Conservation (phyloP, 2,329 filamentous ascomycete species). For the Calonectria multiphialidica region DNA sequence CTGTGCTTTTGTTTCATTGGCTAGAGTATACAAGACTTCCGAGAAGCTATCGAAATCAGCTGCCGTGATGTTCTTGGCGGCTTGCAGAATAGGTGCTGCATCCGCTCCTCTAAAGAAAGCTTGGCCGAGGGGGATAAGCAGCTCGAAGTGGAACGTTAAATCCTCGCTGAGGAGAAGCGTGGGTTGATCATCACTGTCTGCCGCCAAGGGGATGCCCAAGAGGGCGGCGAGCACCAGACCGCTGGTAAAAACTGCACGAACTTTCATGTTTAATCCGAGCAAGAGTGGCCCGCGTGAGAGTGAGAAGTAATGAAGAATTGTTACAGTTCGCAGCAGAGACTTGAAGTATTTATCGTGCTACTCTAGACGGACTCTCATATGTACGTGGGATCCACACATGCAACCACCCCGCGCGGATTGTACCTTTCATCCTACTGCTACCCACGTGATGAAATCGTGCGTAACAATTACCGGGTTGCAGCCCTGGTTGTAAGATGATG, state of each 20-base stretch:
- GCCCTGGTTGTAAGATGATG: background rate
- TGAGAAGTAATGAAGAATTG: background rate
- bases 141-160: slow-evolving; percentile 9
- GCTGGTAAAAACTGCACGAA: background rate
- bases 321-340: background rate
- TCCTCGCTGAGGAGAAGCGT: slow-evolving; percentile 13
- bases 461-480: background rate
- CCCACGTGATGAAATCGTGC: background rate
- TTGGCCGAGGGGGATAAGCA: slow-evolving; percentile 13
- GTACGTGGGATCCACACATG: background rate
- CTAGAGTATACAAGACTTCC: slow-evolving; percentile 37
- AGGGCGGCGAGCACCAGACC: background rate
- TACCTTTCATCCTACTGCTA: background rate
- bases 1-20: slow-evolving; percentile 34
- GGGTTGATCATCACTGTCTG: background rate
- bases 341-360: background rate
- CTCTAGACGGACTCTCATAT: background rate
- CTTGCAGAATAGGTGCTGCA: slow-evolving; percentile 48
- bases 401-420: background rate
- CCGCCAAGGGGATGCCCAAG: background rate
- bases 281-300: too few species aligned
- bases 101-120: slow-evolving; percentile 31
- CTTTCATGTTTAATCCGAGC: background rate
- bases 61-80: slow-evolving; percentile 41
- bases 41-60: slow-evolving; percentile 42